Conservation (phyloP, 2,329 filamentous ascomycete genomes). For the Ceratocystis colombiana region DNA sequence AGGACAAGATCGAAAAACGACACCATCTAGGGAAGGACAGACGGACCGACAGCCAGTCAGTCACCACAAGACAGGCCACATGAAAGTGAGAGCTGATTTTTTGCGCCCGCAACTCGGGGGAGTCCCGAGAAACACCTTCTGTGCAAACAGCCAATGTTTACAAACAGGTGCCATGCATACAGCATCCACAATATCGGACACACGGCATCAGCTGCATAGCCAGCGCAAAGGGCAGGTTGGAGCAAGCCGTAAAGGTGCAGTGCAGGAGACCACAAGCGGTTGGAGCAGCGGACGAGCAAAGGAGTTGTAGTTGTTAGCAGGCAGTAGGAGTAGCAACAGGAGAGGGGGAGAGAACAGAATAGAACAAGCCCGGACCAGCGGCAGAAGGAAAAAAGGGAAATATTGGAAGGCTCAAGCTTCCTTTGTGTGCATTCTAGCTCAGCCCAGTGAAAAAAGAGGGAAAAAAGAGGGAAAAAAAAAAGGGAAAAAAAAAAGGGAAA, state of each 20-base stretch:
- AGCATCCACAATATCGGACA: background rate
- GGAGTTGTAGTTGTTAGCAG: background rate
- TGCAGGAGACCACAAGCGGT: background rate
- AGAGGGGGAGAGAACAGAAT: background rate
- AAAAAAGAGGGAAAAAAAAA: background rate
- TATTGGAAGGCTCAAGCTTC: background rate
- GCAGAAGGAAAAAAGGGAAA: slow-evolving; percentile 4
- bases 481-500: background rate
- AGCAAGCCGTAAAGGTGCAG: background rate
- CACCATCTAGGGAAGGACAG: background rate
- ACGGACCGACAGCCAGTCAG: background rate
- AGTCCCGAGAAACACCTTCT: background rate
- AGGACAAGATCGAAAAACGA: too few relatives aligned
- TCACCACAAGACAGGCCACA: background rate
- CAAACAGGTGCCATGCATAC: background rate
- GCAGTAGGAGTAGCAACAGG: background rate
- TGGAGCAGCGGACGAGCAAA: background rate
- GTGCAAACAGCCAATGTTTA: background rate
- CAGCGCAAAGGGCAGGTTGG: slow-evolving; percentile 4
- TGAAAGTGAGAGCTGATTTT: background rate
- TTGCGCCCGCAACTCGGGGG: slow-evolving; percentile 1
- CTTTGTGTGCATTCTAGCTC: background rate
- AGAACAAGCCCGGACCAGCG: background rate
- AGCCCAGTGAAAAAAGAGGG: background rate
- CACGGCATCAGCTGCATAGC: background rate